Conservation (phyloP, 345 rosid species). For the Populus ilicifolia region DNA sequence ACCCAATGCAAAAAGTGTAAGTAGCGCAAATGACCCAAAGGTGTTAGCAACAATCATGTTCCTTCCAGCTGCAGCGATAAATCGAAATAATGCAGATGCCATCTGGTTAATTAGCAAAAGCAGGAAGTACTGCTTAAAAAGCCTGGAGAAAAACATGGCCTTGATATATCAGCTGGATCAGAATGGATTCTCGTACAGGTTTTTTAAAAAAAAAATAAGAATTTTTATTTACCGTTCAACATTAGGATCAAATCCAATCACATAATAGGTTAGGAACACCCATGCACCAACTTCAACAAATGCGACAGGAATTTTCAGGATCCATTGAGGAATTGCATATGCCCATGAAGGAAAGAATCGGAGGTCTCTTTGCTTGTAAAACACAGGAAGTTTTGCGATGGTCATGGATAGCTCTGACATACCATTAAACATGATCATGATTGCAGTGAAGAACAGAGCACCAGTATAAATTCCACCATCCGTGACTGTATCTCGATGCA, state of each 20-base stretch:
- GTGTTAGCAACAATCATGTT: slow-evolving; percentile 58
- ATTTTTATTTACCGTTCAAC: slow-evolving; percentile 48
- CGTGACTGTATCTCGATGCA: slow-evolving; percentile 23
- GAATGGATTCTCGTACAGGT: not conserved
- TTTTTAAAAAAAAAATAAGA: not conserved
- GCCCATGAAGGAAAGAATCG: slow-evolving; percentile 84
- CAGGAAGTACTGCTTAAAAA: slow-evolving; percentile 57
- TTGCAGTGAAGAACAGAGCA: slow-evolving; percentile 54
- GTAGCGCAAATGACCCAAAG: slow-evolving; percentile 56
- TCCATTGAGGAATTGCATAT: slow-evolving; percentile 75
- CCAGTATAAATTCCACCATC: slow-evolving; percentile 60
- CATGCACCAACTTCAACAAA: slow-evolving; percentile 58
- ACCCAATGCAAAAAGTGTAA: slow-evolving; percentile 44
- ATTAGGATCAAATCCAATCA: slow-evolving; percentile 70
- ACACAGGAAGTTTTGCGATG: slow-evolving; percentile 74
- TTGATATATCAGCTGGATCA: not conserved
- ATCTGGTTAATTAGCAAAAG: slow-evolving; percentile 53
- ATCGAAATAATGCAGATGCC: slow-evolving; percentile 61
- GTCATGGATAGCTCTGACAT: slow-evolving; percentile 75
- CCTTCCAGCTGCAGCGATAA: slow-evolving; percentile 55
- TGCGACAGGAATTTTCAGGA: slow-evolving; percentile 67
- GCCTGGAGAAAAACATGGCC: slow-evolving; percentile 29
- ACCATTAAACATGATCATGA: slow-evolving; percentile 61
- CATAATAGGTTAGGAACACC: slow-evolving; percentile 62
- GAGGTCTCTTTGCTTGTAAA: slow-evolving; percentile 78